Evolutionary conservation across 2,329 filamentous ascomycete genomes (phyloP).

Genomic region (Tympanopsis confertula): DNA sequence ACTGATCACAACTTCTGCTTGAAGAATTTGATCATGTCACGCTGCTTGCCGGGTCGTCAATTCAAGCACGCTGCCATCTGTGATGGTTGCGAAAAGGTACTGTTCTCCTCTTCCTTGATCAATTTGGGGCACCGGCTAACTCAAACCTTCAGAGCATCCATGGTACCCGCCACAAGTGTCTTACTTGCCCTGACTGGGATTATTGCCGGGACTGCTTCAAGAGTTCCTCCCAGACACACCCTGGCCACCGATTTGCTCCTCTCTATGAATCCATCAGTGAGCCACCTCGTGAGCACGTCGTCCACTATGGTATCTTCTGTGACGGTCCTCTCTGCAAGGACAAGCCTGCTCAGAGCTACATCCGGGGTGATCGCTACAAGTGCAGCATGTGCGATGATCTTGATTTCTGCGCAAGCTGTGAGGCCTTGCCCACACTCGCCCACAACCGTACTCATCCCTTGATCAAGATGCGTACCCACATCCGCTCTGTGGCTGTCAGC

Average conservation of each 20-base stretch:
- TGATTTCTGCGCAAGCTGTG: constrained; percentile 90
- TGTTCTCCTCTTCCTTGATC: not conserved
- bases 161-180: constrained; percentile 89
- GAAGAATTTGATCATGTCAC: constrained; percentile 41
- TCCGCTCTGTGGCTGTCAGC: constrained; percentile 76
- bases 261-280: constrained; percentile 53
- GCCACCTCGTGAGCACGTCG: constrained; percentile 40
- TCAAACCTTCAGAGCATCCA: constrained; percentile 48
- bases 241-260: constrained; percentile 72
- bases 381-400: constrained; percentile 90
- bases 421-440: constrained; percentile 69
- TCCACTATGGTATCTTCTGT: constrained; percentile 82
- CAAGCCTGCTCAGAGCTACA: constrained; percentile 54
- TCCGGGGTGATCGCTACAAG: constrained; percentile 85
- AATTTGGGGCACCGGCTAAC: not conserved
- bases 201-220: constrained; percentile 71
- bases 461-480: constrained; percentile 91
- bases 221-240: constrained; percentile 58
- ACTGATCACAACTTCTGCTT: constrained; percentile 51
- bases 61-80: constrained; percentile 79
- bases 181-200: constrained; percentile 95
- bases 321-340: constrained; percentile 78
- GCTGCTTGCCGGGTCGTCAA: constrained; percentile 71
- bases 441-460: constrained; percentile 96
- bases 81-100: constrained; percentile 72